Conservation (phyloP, 176 grass and related monocot species). For the Aegilops bicornis region DNA sequence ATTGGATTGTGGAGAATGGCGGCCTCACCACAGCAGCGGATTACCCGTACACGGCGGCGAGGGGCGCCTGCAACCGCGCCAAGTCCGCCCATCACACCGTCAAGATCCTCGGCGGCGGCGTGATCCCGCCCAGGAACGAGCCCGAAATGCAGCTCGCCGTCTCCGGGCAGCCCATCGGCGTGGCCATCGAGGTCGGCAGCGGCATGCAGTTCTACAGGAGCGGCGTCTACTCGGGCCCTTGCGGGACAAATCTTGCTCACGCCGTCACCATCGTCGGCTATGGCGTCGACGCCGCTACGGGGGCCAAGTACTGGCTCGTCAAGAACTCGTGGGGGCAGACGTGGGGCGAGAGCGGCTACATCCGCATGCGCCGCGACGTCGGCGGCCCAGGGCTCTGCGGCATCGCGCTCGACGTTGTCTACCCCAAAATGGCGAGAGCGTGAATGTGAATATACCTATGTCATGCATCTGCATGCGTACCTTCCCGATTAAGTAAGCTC, state of each 20-base stretch:
- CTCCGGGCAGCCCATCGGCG: conserved; percentile 40
- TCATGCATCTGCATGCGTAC: not conserved
- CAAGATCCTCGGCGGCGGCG: conserved; percentile 11
- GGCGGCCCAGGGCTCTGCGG: not conserved
- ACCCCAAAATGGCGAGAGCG: not conserved
- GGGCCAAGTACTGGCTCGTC: conserved; percentile 38
- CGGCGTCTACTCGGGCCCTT: conserved; percentile 45
- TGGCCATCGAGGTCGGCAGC: conserved; percentile 38
- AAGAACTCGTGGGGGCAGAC: conserved; percentile 41
- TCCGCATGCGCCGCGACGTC: conserved; percentile 16
- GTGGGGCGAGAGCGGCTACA: conserved; percentile 35
- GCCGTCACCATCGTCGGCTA: conserved; percentile 51
- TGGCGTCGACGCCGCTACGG: conserved; percentile 13
- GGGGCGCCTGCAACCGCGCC: conserved; percentile 2
- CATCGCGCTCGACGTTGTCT: conserved; percentile 29
- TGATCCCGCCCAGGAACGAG: conserved; percentile 23
- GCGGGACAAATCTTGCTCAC: conserved; percentile 37
- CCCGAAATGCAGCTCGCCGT: conserved; percentile 14
- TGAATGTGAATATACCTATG: not conserved
- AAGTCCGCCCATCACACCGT: not conserved
- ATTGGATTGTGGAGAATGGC: conserved; percentile 40
- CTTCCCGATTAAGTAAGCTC: not conserved
- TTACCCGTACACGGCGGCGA: conserved; percentile 41
- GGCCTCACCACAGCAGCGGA: conserved; percentile 24
- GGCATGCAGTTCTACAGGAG: conserved; percentile 37